phyloP scores from a whole-genome alignment of 1,139 yeast species.

The Casaregolazyma suthepensis region DNA sequence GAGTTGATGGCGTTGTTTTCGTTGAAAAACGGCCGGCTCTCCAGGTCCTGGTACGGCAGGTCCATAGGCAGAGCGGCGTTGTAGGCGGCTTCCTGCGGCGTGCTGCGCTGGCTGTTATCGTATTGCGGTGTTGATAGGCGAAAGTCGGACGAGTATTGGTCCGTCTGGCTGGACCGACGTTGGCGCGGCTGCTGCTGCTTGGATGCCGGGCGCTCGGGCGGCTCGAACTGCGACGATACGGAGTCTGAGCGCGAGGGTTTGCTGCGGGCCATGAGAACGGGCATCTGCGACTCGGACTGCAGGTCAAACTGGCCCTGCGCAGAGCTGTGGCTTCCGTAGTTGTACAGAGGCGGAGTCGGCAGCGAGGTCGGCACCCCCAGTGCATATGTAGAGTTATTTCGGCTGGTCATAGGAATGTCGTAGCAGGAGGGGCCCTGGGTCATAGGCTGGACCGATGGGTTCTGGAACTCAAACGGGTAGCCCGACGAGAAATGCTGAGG shows the following conservation, averaged over 20 bases:
- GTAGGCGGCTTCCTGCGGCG: background rate
- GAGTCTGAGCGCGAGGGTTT: background rate
- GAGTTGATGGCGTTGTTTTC: constrained; percentile 8
- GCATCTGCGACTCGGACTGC: constrained; percentile 2
- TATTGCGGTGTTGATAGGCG: background rate
- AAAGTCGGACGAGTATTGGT: background rate
- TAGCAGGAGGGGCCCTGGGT: constrained; percentile 2
- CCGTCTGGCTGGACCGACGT: background rate
- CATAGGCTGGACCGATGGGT: constrained; percentile 8
- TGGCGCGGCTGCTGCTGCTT: background rate
- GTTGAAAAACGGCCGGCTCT: constrained; percentile 5
- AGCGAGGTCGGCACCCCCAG: background rate
- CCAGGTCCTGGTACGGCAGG: constrained; percentile 4
- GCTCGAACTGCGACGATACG: background rate
- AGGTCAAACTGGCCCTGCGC: constrained; percentile 1
- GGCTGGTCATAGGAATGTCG: constrained; percentile 3
- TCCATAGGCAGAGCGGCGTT: background rate
- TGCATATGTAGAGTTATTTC: constrained; percentile 5
- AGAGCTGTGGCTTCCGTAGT: constrained; percentile 1
- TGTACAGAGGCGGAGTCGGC: constrained; percentile 11
- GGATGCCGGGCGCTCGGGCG: background rate
- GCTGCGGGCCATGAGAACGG: background rate
- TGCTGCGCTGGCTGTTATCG: background rate
- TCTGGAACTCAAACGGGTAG: constrained; percentile 2
- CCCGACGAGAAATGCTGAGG: constrained; percentile 6